phyloP scores from a whole-genome alignment of 441 rosid species.

The Omphalea diandra region DNA sequence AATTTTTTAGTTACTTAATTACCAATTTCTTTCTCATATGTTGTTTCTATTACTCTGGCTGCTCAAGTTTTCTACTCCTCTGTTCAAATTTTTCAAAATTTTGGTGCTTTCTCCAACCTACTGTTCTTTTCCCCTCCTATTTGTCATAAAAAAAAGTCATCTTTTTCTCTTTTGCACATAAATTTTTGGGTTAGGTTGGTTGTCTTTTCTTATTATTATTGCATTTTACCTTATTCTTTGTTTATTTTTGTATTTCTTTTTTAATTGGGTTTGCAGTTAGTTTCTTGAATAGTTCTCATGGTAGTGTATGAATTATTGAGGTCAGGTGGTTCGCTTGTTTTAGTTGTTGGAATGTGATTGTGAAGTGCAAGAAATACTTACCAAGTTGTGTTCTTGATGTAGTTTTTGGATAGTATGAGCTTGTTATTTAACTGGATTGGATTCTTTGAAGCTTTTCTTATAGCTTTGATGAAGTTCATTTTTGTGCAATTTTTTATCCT shows the following conservation, averaged over 20 bases:
- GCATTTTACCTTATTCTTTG: not conserved
- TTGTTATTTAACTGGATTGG: no score
- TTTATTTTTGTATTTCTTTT: not conserved
- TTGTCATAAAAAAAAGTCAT: not conserved
- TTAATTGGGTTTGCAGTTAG: not conserved
- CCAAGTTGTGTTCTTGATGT: not conserved
- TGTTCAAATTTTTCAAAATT: not conserved
- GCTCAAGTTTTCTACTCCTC: not conserved
- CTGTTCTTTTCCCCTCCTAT: not conserved
- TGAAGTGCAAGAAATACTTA: not conserved
- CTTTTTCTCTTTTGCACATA: not conserved
- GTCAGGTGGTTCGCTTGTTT: not conserved
- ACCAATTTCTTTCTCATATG: not conserved
- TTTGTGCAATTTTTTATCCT: not conserved
- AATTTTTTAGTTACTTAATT: not conserved
- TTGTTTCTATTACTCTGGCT: no score
- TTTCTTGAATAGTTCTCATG: not conserved
- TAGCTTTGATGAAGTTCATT: not conserved
- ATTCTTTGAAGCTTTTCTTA: not conserved
- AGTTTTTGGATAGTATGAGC: not conserved
- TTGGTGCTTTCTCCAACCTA: constrained; percentile 14
- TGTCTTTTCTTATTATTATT: constrained; percentile 15
- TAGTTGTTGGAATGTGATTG: not conserved
- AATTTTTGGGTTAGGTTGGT: constrained; percentile 12
- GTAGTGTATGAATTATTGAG: not conserved